phyloP scores from a whole-genome alignment of 2,329 filamentous ascomycete genomes.

The Cladosporium sp. region DNA sequence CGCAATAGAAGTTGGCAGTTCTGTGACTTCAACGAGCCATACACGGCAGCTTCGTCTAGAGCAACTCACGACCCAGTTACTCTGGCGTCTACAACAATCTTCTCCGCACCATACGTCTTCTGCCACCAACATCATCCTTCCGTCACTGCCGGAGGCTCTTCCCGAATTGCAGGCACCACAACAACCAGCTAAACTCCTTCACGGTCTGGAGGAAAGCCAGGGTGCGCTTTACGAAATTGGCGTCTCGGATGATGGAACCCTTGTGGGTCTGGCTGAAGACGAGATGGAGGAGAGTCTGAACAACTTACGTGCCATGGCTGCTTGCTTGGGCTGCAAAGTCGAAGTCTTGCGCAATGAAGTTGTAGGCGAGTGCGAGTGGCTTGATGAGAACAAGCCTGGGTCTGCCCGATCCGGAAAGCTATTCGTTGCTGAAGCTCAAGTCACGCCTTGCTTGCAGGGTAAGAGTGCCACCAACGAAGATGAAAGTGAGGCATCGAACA shows the following conservation, averaged over 20 bases:
- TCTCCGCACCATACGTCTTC: slow-evolving; percentile 84
- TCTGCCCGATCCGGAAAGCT: slow-evolving; percentile 50
- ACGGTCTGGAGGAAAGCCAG: slow-evolving; percentile 86
- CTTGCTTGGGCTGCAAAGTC: slow-evolving; percentile 81
- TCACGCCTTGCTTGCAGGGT: slow-evolving; percentile 60
- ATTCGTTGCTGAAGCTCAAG: slow-evolving; percentile 84
- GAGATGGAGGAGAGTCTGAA: slow-evolving; percentile 88
- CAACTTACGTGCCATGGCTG: slow-evolving; percentile 85
- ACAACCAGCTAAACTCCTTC: slow-evolving; percentile 52
- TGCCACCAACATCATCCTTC: slow-evolving; percentile 69
- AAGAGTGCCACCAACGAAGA: slow-evolving; percentile 14
- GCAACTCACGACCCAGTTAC: slow-evolving; percentile 87
- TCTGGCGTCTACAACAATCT: slow-evolving; percentile 94
- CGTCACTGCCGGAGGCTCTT: slow-evolving; percentile 64
- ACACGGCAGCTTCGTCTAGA: slow-evolving; percentile 79
- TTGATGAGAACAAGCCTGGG: slow-evolving; percentile 38
- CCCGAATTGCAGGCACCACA: slow-evolving; percentile 56
- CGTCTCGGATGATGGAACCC: slow-evolving; percentile 87
- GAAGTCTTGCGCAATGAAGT: slow-evolving; percentile 76
- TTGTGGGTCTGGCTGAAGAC: slow-evolving; percentile 82
- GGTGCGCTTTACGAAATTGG: slow-evolving; percentile 96
- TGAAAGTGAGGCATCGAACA: not conserved
- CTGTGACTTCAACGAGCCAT: slow-evolving; percentile 50
- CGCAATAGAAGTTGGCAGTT: slow-evolving; percentile 2
- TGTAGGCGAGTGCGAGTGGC: slow-evolving; percentile 81